phyloP scores from a whole-genome alignment of 2,329 filamentous ascomycete genomes.

The Talaromyces sp. region DNA sequence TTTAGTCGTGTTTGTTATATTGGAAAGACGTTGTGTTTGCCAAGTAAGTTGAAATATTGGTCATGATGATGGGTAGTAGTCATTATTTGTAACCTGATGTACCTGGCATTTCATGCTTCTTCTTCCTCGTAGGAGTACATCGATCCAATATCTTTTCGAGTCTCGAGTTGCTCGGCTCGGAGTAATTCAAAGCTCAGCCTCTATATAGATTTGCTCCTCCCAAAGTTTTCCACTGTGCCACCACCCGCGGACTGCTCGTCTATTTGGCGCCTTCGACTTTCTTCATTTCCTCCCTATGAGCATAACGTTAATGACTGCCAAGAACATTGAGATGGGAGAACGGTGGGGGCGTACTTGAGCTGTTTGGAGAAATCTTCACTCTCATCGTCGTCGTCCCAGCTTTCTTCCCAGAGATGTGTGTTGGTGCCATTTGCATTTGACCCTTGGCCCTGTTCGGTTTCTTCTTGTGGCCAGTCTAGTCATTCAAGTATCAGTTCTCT shows the following conservation, averaged over 20 bases:
- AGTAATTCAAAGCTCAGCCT: not conserved
- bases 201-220: not conserved
- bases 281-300: conserved; percentile 68
- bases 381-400: conserved; percentile 98
- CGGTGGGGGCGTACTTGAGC: conserved; percentile 66
- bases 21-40: not conserved
- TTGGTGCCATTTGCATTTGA: conserved; percentile 50
- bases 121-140: conserved; percentile 6
- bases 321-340: conserved; percentile 1
- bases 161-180: not conserved
- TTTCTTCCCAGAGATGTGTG: conserved; percentile 96
- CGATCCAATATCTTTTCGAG: conserved; percentile 8
- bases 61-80: conserved; percentile 8
- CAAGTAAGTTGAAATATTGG: not conserved
- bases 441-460: conserved; percentile 66
- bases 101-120: conserved; percentile 10
- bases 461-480: conserved; percentile 89
- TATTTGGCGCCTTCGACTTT: conserved; percentile 79
- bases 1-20: not conserved
- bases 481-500: not conserved
- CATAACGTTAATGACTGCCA: not conserved
- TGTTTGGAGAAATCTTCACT: conserved; percentile 94
- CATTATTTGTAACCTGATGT: conserved; percentile 7
- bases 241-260: conserved; percentile 31
- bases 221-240: not conserved